phyloP scores from a whole-genome alignment of 306 rosid genomes.

The Trichosanthes cucumerina region DNA sequence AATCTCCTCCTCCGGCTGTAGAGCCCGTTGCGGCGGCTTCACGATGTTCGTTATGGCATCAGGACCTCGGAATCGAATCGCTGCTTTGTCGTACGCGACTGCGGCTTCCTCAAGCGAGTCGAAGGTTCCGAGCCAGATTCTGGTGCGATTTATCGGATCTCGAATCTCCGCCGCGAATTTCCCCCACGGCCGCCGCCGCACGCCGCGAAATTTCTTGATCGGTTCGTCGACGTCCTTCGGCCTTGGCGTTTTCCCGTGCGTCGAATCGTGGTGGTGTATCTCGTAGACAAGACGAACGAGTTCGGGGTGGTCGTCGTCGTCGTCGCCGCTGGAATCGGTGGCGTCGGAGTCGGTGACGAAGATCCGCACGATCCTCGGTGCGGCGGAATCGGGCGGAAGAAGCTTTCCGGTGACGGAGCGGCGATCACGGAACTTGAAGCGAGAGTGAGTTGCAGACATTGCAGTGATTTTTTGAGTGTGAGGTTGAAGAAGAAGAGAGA shows the following conservation, averaged over 20 bases:
- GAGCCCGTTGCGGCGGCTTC: neutral
- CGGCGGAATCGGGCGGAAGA: neutral
- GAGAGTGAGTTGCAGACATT: neutral
- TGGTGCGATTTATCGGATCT: neutral
- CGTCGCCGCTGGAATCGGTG: neutral
- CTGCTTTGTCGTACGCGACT: neutral
- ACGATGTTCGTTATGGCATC: neutral
- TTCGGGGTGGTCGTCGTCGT: neutral
- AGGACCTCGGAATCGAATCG: neutral
- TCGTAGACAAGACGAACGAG: neutral
- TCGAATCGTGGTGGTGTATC: neutral
- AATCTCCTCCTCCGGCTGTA: neutral
- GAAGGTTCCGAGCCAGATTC: constrained; percentile 3
- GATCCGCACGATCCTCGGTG: neutral
- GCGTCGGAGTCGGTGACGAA: neutral
- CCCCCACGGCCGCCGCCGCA: constrained; percentile 5
- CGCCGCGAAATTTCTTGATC: neutral
- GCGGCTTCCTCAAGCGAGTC: neutral
- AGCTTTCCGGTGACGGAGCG: neutral
- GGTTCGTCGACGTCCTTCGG: neutral
- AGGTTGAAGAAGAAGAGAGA: neutral
- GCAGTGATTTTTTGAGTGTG: neutral
- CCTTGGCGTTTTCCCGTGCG: neutral
- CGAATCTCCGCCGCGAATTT: constrained; percentile 4
- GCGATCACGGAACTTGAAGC: neutral